These are phyloP conservation scores for Cnidoscolus chayamansa DNA, from an alignment of 441 rosid species.

Conservation along the genomic window DNA sequence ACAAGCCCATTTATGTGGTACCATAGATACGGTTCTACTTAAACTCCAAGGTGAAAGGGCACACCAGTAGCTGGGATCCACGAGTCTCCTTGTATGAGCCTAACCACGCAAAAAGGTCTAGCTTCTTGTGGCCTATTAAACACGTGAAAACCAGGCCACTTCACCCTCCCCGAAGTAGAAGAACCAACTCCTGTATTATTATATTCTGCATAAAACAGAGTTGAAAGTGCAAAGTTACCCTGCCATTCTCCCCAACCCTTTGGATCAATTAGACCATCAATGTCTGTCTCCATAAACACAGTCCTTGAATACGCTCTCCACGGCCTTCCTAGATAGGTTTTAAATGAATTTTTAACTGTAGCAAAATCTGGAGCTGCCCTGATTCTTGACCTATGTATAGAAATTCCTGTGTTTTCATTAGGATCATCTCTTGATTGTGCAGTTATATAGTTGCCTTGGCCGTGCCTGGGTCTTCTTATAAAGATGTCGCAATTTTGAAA, in stretches of 20 bases:
- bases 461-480: conserved; percentile 42
- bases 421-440: conserved; percentile 60
- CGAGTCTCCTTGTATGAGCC: conserved; percentile 49
- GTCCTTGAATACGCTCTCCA: conserved; percentile 67
- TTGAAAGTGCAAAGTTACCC: conserved; percentile 47
- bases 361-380: conserved; percentile 40
- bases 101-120: conserved; percentile 35
- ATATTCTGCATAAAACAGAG: conserved; percentile 58
- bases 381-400: conserved; percentile 44
- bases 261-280: conserved; percentile 54
- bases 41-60: conserved; percentile 35
- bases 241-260: conserved; percentile 63
- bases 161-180: conserved; percentile 32
- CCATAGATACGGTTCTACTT: not conserved
- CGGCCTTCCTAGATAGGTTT: conserved; percentile 56
- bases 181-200: conserved; percentile 55
- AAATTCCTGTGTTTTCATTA: conserved; percentile 50
- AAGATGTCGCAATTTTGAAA: conserved; percentile 69
- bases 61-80: conserved; percentile 62
- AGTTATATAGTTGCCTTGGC: conserved; percentile 50
- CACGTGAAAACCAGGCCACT: conserved; percentile 62
- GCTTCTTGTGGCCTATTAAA: conserved; percentile 39
- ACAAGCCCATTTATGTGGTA: not conserved
- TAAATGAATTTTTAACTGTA: conserved; percentile 29
- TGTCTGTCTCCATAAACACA: conserved; percentile 45